These are phyloP conservation scores for Annulohypoxylon bovei DNA, from an alignment of 495 filamentous ascomycete genomes.

Conservation along the genomic window DNA sequence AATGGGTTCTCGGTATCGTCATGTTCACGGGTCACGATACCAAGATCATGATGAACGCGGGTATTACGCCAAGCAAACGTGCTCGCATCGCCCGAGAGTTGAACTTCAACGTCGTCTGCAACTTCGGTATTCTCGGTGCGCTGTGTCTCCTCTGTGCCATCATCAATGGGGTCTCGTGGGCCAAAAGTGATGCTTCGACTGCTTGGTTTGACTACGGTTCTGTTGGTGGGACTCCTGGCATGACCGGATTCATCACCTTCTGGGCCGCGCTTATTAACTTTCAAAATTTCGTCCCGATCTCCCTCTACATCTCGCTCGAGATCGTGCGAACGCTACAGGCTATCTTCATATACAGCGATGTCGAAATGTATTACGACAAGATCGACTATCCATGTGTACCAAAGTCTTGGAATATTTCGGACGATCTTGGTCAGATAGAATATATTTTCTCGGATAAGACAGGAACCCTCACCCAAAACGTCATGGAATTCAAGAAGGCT, in stretches of 20 bases:
- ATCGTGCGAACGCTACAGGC: constrained; percentile 94
- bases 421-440: constrained; percentile 98
- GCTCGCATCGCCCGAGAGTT: constrained; percentile 89
- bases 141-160: constrained; percentile 92
- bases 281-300: constrained; percentile 98
- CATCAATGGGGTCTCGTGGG: constrained; percentile 86
- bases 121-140: constrained; percentile 87
- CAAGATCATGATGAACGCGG: constrained; percentile 99
- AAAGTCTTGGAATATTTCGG: constrained; percentile 99
- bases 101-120: constrained; percentile 98
- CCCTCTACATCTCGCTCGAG: constrained; percentile 96
- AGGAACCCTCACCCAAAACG: constrained; percentile 96
- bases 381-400: constrained; percentile 95
- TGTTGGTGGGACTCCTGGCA: constrained; percentile 76
- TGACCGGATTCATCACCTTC: constrained; percentile 95
- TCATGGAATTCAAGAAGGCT: constrained; percentile 99
- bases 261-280: constrained; percentile 94
- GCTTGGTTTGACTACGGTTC: constrained; percentile 88
- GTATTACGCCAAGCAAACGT: constrained; percentile 95
- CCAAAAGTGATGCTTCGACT: constrained; percentile 74
- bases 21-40: constrained; percentile 96
- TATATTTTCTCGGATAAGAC: constrained; percentile 99
- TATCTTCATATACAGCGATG: constrained; percentile 96
- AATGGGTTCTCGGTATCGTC: constrained; percentile 96
- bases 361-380: constrained; percentile 94